Percentiles rank a stretch among this genome's conserved stretches.
These are phyloP conservation scores for Ustilago esculenta DNA, from an alignment of 1,284 basidiomycete species.

Conservation along the genomic window DNA sequence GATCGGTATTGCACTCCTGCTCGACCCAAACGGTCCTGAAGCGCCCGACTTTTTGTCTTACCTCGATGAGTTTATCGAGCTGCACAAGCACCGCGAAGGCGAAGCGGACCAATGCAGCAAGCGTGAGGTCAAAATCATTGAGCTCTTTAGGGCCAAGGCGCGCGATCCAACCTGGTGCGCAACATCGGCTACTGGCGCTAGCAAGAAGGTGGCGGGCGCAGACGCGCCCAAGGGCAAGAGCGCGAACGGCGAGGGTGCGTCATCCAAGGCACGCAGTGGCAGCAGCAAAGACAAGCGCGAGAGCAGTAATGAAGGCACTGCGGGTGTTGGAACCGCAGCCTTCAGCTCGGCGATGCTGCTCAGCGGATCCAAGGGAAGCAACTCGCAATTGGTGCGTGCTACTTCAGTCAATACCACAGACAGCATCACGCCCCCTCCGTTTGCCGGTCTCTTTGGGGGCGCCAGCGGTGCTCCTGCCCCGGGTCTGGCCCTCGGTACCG, in stretches of 20 bases:
- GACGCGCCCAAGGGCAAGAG: constrained; percentile 15
- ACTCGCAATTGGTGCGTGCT: constrained; percentile 23
- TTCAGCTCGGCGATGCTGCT: constrained; percentile 45
- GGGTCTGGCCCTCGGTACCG: constrained; percentile 33
- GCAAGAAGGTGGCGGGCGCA: constrained; percentile 11
- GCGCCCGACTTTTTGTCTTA: constrained; percentile 49
- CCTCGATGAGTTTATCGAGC: constrained; percentile 63
- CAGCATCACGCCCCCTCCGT: constrained; percentile 45
- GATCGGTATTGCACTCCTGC: constrained; percentile 61
- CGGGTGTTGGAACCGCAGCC: constrained; percentile 37
- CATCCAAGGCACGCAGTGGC: constrained; percentile 1
- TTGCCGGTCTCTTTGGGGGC: constrained; percentile 32
- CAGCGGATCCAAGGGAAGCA: constrained; percentile 17
- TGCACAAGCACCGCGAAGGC: constrained; percentile 47
- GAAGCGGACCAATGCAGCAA: constrained; percentile 60
- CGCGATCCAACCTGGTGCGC: constrained; percentile 61
- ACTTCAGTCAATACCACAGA: constrained; percentile 35
- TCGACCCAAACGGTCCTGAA: constrained; percentile 52
- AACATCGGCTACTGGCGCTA: constrained; percentile 38
- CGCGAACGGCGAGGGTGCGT: neutral
- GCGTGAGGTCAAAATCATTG: constrained; percentile 63
- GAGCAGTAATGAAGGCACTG: constrained; percentile 23
- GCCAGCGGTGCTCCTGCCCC: constrained; percentile 12
- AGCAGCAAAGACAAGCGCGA: constrained; percentile 26
- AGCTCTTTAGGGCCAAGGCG: constrained; percentile 61